Conservation (phyloP, 768 basidiomycete species). For the Naganishia vaughanmartiniae region DNA sequence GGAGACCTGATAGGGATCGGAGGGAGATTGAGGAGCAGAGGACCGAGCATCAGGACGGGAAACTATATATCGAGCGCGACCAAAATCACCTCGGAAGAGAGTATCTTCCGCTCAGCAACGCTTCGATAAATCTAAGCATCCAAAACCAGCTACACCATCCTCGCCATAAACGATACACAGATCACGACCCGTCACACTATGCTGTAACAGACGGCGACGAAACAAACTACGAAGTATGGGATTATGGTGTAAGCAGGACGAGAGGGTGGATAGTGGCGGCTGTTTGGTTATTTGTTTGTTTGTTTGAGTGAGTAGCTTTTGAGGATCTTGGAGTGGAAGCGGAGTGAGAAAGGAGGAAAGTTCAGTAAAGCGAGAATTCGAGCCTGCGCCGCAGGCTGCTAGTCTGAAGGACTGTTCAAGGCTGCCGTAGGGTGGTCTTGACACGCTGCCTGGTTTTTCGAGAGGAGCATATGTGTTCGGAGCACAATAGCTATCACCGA, state of each 20-base stretch:
- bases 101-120: too few relatives aligned
- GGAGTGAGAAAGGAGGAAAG: neutral
- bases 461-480: too few relatives aligned
- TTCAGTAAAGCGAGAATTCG: neutral
- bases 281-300: constrained; percentile 79
- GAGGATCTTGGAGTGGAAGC: too few relatives aligned
- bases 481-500: too few relatives aligned
- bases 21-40: neutral
- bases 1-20: neutral
- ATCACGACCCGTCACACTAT: constrained; percentile 21
- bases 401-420: too few relatives aligned
- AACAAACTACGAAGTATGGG: constrained; percentile 55
- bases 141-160: neutral
- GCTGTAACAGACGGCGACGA: constrained; percentile 33
- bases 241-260: constrained; percentile 69
- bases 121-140: too few relatives aligned
- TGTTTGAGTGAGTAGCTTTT: constrained; percentile 71
- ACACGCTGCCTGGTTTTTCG: too few relatives aligned
- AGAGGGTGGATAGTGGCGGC: constrained; percentile 87
- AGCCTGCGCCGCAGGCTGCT: too few relatives aligned
- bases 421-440: too few relatives aligned
- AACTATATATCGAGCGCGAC: neutral
- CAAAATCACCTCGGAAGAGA: too few relatives aligned
- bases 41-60: neutral
- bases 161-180: constrained; percentile 3